Evolutionary conservation across 2,329 filamentous ascomycete species (phyloP).

Genomic region (Verticillium isaacii): DNA sequence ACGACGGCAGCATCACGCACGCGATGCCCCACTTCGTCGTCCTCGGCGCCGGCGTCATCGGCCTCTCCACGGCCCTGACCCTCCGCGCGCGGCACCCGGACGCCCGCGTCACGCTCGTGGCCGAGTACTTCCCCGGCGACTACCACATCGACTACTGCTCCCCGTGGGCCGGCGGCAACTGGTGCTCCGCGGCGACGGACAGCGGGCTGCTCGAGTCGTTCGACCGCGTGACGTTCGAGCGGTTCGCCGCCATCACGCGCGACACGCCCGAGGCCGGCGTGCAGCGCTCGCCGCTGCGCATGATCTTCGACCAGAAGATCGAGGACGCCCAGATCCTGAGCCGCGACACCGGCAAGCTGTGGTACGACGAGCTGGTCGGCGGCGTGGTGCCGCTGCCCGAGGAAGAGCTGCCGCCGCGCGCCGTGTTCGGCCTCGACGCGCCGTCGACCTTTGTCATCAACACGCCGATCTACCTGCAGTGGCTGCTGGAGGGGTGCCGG

Average conservation of each 20-base stretch:
- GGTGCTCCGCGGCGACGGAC: conserved; percentile 58
- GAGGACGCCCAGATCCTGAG: conserved; percentile 24
- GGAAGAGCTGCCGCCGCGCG: conserved; percentile 24
- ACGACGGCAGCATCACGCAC: neutral
- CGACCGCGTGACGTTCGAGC: conserved; percentile 14
- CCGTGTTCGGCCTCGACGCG: conserved; percentile 28
- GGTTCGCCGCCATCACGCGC: conserved; percentile 10
- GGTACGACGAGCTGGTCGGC: conserved; percentile 35
- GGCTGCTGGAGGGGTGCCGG: conserved; percentile 72
- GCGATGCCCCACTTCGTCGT: neutral
- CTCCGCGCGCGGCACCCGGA: conserved; percentile 2
- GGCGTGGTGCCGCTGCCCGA: conserved; percentile 22
- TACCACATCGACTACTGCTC: conserved; percentile 89
- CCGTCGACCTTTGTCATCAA: conserved; percentile 48
- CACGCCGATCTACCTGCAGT: conserved; percentile 53
- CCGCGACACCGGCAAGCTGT: conserved; percentile 23
- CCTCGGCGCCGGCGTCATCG: neutral
- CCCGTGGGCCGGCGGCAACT: conserved; percentile 81
- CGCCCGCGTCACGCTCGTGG: conserved; percentile 58
- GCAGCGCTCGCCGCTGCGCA: conserved; percentile 11
- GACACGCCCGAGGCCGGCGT: conserved; percentile 8
- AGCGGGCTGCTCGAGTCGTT: conserved; percentile 15
- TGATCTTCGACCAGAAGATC: conserved; percentile 14
- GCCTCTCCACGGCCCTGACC: neutral
- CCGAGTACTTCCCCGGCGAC: conserved; percentile 91